Evolutionary conservation across 2,329 filamentous ascomycete genomes (phyloP), one percentile per base, ranked within the genome.

Genomic region (Penicillium sp.): DNA sequence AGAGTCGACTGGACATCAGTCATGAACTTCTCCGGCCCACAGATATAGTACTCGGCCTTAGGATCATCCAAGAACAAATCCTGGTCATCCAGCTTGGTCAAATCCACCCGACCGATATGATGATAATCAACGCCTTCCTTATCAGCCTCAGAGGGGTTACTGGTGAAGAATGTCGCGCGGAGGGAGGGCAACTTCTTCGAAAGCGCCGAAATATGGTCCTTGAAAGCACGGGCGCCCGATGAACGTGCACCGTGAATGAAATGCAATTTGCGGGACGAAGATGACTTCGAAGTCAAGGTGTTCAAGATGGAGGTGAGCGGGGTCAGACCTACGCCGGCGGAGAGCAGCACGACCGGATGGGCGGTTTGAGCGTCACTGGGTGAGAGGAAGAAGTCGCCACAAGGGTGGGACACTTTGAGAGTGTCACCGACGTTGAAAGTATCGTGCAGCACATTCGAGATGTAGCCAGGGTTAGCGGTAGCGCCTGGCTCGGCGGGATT

Each of bases 11-110:
- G 73, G 18, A 80, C 72, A 31, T 81, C 78, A 9, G 76, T 60
- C 88, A 91, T 91, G 74, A 89, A 91, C 7, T 66, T 64, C 52
- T 77, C 75, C 0, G 87, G 87, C 0, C 87, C 88, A 62, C 88
- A 91, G 45, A 88, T 71, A 59, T 80, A 90, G 66, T 89, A 91
- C 61, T 83, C 74, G 0, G 87, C 76, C 36, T 69, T 69, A 0
- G 67, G 41, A 57, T 85, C 72, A 16, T 74, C 70, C 1, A 84
- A 63, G 56, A 77, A 80, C n/a, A 91, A 70, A 38, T 80, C 73
- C 0, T 69, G 62, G 8, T 79, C 72, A 19, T 80, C 76, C 31
- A 88, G 64, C 46, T 74, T 76, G 28, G 72, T 67, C n/a, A 90
- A 65, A 49, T 82, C 75, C 13, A 88, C 69, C 7, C 80, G 75